Percentiles rank a stretch among this genome's conserved stretches.
Evolutionary conservation across 2,329 filamentous ascomycete species (phyloP).

Genomic region (Spiromastix sp.): DNA sequence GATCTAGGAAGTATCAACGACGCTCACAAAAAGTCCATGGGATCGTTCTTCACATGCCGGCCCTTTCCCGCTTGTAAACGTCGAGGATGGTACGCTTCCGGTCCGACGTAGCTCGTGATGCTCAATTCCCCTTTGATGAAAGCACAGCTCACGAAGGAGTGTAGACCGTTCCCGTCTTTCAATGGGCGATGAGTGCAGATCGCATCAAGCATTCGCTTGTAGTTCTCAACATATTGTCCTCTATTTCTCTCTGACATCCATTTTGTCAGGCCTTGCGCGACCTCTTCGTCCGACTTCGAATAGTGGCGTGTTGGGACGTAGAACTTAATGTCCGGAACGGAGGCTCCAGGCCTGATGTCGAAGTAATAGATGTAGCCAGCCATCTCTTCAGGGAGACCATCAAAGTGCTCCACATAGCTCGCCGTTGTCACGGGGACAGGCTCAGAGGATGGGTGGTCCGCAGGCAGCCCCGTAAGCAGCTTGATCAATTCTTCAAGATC

Average conservation of each 20-base stretch:
- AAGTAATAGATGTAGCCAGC: conserved; percentile 16
- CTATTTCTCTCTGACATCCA: conserved; percentile 13
- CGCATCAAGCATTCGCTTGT: conserved; percentile 4
- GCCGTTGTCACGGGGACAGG: too few species aligned
- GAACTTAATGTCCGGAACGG: conserved; percentile 15
- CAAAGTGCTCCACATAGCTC: too few species aligned
- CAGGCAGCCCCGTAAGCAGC: too few species aligned
- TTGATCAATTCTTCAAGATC: conserved; percentile 11
- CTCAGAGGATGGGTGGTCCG: too few species aligned
- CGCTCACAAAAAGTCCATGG: too few species aligned
- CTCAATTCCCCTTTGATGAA: too few species aligned
- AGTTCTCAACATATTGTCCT: conserved; percentile 4
- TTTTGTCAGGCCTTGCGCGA: conserved; percentile 5
- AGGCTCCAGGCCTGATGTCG: conserved; percentile 13
- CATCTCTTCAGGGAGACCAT: conserved; percentile 5
- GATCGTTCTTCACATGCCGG: too few species aligned
- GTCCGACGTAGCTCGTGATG: too few species aligned
- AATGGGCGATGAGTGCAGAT: conserved; percentile 1
- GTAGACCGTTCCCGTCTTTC: conserved; percentile 2
- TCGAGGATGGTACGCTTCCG: too few species aligned
- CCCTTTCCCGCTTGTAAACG: too few species aligned
- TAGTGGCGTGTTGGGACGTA: conserved; percentile 13
- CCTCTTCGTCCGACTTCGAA: conserved; percentile 11
- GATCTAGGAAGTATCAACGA: too few species aligned
- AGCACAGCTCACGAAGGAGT: conserved; percentile 1